phyloP scores from a whole-genome alignment of 345 rosid species.

The Sisymbrium altissimum region DNA sequence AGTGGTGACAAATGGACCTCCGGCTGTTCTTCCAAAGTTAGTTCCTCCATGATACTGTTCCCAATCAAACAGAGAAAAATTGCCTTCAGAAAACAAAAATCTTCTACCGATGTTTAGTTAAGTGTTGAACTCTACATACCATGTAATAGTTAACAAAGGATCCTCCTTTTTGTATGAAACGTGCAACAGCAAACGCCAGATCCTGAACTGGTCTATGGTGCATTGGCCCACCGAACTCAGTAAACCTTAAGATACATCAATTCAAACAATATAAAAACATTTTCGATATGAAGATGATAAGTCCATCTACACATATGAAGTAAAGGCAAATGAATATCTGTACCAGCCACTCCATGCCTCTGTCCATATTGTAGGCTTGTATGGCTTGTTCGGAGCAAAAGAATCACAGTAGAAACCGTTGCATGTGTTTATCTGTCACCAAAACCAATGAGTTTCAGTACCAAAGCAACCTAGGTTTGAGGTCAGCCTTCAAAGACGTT shows the following conservation, averaged over 20 bases:
- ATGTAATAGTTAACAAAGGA: conserved; percentile 94
- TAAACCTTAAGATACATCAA: conserved; percentile 55
- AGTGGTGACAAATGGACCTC: conserved; percentile 96
- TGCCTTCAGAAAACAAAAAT: not conserved
- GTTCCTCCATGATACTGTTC: conserved; percentile 98
- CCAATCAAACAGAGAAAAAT: conserved; percentile 13
- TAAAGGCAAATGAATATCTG: conserved; percentile 7
- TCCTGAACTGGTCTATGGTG: conserved; percentile 96
- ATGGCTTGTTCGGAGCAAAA: conserved; percentile 93
- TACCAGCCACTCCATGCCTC: conserved; percentile 99
- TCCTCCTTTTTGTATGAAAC: conserved; percentile 95
- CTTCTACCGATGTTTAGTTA: not conserved
- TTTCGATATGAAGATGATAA: conserved; percentile 10
- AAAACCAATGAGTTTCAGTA: conserved; percentile 12
- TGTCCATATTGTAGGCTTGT: conserved; percentile 96
- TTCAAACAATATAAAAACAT: not conserved
- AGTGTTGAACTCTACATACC: conserved; percentile 42
- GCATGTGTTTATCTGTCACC: conserved; percentile 88
- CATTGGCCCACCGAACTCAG: conserved; percentile 91
- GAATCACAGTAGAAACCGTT: conserved; percentile 97
- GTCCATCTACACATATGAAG: not conserved
- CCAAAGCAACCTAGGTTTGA: not conserved
- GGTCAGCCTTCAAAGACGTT: not conserved
- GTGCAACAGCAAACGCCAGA: conserved; percentile 94
- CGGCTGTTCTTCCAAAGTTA: conserved; percentile 96